Conservation (phyloP, 2,329 filamentous ascomycete genomes). For the Aspergillus sp. region DNA sequence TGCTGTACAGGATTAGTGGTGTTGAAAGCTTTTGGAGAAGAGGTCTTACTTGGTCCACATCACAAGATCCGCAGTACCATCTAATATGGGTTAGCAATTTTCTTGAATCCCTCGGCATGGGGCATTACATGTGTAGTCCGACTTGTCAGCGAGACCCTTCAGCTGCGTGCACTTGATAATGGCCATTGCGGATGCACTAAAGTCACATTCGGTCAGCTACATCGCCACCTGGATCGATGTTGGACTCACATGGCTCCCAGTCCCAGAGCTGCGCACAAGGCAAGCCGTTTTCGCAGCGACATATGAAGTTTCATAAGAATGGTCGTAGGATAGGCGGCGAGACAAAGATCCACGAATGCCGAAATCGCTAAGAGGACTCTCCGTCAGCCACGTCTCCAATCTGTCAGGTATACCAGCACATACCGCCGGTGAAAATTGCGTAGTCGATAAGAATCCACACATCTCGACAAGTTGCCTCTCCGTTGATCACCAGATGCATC, state of each 20-base stretch:
- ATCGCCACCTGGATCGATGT: background rate
- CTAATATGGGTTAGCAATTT: conserved; percentile 11
- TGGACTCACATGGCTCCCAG: conserved; percentile 30
- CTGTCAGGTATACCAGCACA: conserved; percentile 2
- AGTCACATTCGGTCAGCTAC: conserved; percentile 15
- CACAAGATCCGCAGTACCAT: conserved; percentile 43
- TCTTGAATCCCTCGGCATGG: background rate
- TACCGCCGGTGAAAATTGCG: conserved; percentile 42
- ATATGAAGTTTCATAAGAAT: conserved; percentile 34
- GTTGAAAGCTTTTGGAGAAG: no score
- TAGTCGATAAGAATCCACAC: conserved; percentile 39
- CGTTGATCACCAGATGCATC: conserved; percentile 22
- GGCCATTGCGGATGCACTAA: conserved; percentile 31
- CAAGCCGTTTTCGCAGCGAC: conserved; percentile 29
- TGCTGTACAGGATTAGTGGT: conserved; percentile 5
- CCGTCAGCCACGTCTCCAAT: background rate
- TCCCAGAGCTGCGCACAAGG: conserved; percentile 26
- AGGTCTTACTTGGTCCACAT: conserved; percentile 46
- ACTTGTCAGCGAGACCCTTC: conserved; percentile 21
- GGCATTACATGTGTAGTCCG: conserved; percentile 31
- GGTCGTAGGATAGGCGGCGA: conserved; percentile 32
- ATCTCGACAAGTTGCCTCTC: conserved; percentile 35
- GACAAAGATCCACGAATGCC: conserved; percentile 31
- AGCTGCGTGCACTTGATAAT: conserved; percentile 34
- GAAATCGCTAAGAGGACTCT: conserved; percentile 23